Evolutionary conservation across 257 asterid genomes (phyloP).

Genomic region (Nicotiana knightiana): DNA sequence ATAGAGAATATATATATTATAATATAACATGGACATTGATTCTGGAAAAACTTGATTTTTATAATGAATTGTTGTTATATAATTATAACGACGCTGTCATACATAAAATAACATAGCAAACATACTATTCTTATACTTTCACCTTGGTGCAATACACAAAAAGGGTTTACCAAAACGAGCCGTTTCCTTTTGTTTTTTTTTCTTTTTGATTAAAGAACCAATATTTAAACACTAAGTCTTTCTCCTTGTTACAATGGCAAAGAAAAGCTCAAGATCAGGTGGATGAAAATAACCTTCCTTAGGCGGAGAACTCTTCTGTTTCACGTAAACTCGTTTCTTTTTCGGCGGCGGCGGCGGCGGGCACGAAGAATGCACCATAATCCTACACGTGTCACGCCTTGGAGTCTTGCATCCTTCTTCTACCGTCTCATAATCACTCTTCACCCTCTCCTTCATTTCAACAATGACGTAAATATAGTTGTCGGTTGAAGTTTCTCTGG

Average conservation of each 20-base stretch:
- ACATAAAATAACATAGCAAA: not conserved
- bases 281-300: conserved; percentile 11
- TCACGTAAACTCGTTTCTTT: conserved; percentile 12
- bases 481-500: no score
- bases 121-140: not conserved
- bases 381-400: conserved; percentile 12
- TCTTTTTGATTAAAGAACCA: not conserved
- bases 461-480: not conserved
- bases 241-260: not conserved
- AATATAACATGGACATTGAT: no score
- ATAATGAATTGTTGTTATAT: no score
- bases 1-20: no score
- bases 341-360: conserved; percentile 30
- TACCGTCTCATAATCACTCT: not conserved
- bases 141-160: not conserved
- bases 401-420: conserved; percentile 31
- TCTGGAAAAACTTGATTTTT: no score
- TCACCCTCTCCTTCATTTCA: not conserved
- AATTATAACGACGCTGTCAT: no score
- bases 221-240: not conserved
- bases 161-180: not conserved
- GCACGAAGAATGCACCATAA: conserved; percentile 10
- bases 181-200: no score
- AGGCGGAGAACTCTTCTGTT: conserved; percentile 3
- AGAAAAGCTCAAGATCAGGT: conserved; percentile 24